Base-by-base conservation (phyloP, 176 grass and related monocot species). In the Tillandsia fasciculata region DNA sequence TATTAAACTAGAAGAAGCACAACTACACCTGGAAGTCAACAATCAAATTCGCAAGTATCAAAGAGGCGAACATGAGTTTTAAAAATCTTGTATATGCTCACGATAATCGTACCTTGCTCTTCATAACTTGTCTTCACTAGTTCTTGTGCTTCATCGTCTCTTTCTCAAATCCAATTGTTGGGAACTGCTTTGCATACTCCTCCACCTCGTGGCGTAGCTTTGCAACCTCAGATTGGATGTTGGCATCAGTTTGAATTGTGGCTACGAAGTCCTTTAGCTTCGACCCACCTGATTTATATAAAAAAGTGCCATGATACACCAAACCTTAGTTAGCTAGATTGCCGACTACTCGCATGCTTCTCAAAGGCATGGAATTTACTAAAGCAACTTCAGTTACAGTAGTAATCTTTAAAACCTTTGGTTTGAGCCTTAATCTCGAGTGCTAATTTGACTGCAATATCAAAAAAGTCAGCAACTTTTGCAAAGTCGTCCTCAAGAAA, bases 91-190 rank as follows among this genome's bases (percentile, higher is more conserved):
- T n/a, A 13, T 58, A 58, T 63, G 47, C 63, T 49, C 15, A 0
- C 2, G 9, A 50, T 58, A 26, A 77, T 69, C 12, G 0, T 69
- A 69, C 52, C 75, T 33, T 63, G 24, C 8, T 63, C 48, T n/a
- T 29, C 12, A 9, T 50, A 49, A 48, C 3, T 2, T 13, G 6
- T 61, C 29, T 54, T 8, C 11, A 20, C 86, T 76, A 99, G 70
- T 86, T 74, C 72, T 90, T 99, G 80, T 94, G 90, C 68, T 99
- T 99, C 90, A 99, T 99, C 47, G 80, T 90, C 72, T 90, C 95
- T 64, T 99, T 99, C 72, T 99, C 95, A 84, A 99, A 99, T 71
- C 95, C 95, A 86, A 99, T 80, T 52, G 95, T 99, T 17, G 95
- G 95, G 75, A 99, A 99, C 24, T 94, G 95, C 81, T 99, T 99